These are phyloP conservation scores for Lactifluus piperatus DNA, from an alignment of 768 basidiomycete genomes.

Conservation along the genomic window DNA sequence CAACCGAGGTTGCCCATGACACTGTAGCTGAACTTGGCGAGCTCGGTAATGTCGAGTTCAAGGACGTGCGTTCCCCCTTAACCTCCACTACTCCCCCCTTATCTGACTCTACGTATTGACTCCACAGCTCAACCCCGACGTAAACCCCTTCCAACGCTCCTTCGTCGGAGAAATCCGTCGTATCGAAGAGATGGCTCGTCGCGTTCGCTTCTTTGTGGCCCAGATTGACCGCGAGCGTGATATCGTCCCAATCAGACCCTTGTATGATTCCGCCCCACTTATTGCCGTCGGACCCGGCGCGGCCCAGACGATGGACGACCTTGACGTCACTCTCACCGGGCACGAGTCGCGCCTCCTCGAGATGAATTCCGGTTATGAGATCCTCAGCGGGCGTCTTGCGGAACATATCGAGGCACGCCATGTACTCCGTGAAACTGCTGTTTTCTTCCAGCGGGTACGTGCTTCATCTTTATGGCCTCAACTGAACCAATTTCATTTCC, in stretches of 20 bases:
- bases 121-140: slow-evolving; percentile 77
- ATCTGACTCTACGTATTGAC: neutral
- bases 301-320: slow-evolving; percentile 88
- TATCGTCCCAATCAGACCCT: slow-evolving; percentile 70
- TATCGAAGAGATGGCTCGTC: slow-evolving; percentile 93
- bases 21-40: slow-evolving; percentile 93
- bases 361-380: slow-evolving; percentile 93
- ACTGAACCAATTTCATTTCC: neutral
- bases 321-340: slow-evolving; percentile 79
- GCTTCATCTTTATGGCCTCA: neutral
- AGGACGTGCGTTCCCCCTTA: slow-evolving; percentile 58
- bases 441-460: slow-evolving; percentile 84
- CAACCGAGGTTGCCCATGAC: slow-evolving; percentile 95
- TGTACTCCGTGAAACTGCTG: slow-evolving; percentile 90
- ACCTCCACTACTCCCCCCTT: neutral
- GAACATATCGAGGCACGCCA: slow-evolving; percentile 91
- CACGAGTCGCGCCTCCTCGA: slow-evolving; percentile 76
- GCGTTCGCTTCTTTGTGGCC: slow-evolving; percentile 78
- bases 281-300: slow-evolving; percentile 87
- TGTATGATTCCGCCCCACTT: slow-evolving; percentile 80
- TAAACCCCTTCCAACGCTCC: slow-evolving; percentile 97
- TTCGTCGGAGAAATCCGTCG: slow-evolving; percentile 94
- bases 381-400: slow-evolving; percentile 72
- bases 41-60: slow-evolving; percentile 93
- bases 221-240: slow-evolving; percentile 87